phyloP scores from a whole-genome alignment of 139 green algal species.

The Coccomyxa sp. region DNA sequence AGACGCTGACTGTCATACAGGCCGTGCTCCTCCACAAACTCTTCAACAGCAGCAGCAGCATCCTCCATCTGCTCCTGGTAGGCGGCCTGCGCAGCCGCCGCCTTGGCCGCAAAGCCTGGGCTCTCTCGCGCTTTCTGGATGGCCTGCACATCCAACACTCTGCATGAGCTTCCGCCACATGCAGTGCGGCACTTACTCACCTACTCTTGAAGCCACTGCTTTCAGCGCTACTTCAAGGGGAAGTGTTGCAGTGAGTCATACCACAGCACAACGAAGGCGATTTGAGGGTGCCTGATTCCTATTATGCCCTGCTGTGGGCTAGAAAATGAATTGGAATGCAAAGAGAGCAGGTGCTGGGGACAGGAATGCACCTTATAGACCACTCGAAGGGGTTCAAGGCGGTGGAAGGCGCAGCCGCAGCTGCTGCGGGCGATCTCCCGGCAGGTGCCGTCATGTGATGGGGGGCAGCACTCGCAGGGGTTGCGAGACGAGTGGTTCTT shows the following conservation, averaged over 20 bases:
- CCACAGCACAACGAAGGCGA: neutral
- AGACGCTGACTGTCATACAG: conserved; percentile 1
- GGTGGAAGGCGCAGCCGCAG: conserved; percentile 36
- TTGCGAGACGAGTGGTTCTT: conserved; percentile 24
- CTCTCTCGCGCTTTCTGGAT: conserved; percentile 16
- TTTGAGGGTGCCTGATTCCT: neutral
- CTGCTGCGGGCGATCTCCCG: neutral
- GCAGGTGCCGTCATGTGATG: conserved; percentile 12
- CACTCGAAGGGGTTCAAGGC: conserved; percentile 13
- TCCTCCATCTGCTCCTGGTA: conserved; percentile 21
- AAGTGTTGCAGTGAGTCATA: neutral
- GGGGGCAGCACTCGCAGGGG: conserved; percentile 17
- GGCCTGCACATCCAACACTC: neutral
- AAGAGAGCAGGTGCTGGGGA: neutral
- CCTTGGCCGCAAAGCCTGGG: conserved; percentile 27
- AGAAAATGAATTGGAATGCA: neutral
- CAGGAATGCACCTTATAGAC: conserved; percentile 19
- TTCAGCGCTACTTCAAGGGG: neutral
- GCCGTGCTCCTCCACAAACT: conserved; percentile 1
- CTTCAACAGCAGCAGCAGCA: conserved; percentile 19
- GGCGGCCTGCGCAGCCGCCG: conserved; percentile 13
- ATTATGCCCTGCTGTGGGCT: neutral
- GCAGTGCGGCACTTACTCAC: neutral
- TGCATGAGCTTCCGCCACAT: neutral
- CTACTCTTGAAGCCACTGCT: neutral